Percentiles rank a stretch among this genome's conserved stretches.
These are phyloP conservation scores for Penicillium sp. DNA, from an alignment of 2,329 filamentous ascomycete genomes.

Conservation along the genomic window DNA sequence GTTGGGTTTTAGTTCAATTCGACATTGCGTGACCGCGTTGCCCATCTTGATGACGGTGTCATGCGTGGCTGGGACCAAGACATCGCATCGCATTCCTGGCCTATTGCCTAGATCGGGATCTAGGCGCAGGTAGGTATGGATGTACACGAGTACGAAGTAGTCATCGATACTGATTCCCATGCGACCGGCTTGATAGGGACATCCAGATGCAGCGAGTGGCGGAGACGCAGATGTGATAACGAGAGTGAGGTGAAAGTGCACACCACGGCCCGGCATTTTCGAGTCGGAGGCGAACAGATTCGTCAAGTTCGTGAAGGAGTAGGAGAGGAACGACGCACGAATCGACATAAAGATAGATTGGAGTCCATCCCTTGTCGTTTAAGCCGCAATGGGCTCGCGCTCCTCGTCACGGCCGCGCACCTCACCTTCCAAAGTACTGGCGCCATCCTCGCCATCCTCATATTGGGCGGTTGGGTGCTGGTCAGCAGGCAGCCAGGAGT, in stretches of 20 bases:
- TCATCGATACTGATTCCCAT: no score
- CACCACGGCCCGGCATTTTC: neutral
- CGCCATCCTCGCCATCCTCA: slow-evolving; percentile 43
- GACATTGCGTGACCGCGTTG: slow-evolving; percentile 5
- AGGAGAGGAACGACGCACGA: neutral
- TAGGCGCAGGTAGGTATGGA: no score
- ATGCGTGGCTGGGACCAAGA: no score
- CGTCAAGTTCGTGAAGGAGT: slow-evolving; percentile 16
- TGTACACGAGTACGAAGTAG: no score
- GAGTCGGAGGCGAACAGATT: slow-evolving; percentile 1
- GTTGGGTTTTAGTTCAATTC: no score
- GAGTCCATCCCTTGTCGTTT: slow-evolving; percentile 7
- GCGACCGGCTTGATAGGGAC: neutral
- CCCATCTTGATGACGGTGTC: no score
- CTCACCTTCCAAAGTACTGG: slow-evolving; percentile 35
- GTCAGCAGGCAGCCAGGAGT: slow-evolving; percentile 74
- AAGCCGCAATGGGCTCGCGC: slow-evolving; percentile 30
- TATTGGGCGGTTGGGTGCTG: slow-evolving; percentile 53
- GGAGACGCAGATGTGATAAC: no score
- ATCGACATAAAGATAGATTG: neutral
- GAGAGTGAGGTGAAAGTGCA: neutral
- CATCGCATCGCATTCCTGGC: no score
- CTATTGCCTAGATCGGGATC: no score
- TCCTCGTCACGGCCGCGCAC: slow-evolving; percentile 38
- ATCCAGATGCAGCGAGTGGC: no score